These are phyloP conservation scores for Paragyromitra xinjiangensis DNA, from an alignment of 495 filamentous ascomycete genomes.

Conservation along the genomic window DNA sequence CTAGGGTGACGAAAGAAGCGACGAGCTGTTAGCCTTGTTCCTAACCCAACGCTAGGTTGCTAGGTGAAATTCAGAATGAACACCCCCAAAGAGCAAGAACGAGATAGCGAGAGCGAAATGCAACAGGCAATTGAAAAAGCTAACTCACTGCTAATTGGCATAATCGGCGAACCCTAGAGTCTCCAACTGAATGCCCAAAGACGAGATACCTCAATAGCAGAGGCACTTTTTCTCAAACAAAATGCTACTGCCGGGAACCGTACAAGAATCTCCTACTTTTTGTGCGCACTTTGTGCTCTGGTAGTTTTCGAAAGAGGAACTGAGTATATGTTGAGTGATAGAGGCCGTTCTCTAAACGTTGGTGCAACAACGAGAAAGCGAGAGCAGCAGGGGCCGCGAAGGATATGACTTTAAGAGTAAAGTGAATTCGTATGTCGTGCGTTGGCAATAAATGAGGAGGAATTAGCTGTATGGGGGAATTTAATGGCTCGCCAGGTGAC, in stretches of 20 bases:
- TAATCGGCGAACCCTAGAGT: constrained; percentile 51
- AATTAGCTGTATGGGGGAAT: constrained; percentile 46
- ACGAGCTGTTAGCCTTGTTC: constrained; percentile 51
- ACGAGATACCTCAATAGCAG: constrained; percentile 41
- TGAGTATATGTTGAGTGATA: constrained; percentile 32
- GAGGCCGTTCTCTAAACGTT: constrained; percentile 32
- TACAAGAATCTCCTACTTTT: constrained; percentile 22
- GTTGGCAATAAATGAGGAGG: constrained; percentile 52
- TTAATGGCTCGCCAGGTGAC: constrained; percentile 51
- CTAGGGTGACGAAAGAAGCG: constrained; percentile 30
- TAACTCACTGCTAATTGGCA: constrained; percentile 59
- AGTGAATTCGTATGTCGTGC: constrained; percentile 52
- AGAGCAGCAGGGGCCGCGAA: constrained; percentile 31
- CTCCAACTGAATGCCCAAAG: constrained; percentile 53
- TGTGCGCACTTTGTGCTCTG: constrained; percentile 32
- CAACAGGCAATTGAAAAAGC: constrained; percentile 42
- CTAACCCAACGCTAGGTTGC: constrained; percentile 51
- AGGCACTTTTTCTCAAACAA: constrained; percentile 42
- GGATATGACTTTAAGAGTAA: constrained; percentile 24
- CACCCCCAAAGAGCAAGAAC: constrained; percentile 12
- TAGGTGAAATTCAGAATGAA: constrained; percentile 38
- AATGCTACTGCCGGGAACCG: constrained; percentile 31
- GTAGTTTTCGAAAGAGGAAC: constrained; percentile 13
- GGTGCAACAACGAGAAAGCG: constrained; percentile 45
- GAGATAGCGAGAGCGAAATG: constrained; percentile 23